Evolutionary conservation across 2,329 filamentous ascomycete genomes (phyloP).

Genomic region (Pseudocercospora macadamiae): DNA sequence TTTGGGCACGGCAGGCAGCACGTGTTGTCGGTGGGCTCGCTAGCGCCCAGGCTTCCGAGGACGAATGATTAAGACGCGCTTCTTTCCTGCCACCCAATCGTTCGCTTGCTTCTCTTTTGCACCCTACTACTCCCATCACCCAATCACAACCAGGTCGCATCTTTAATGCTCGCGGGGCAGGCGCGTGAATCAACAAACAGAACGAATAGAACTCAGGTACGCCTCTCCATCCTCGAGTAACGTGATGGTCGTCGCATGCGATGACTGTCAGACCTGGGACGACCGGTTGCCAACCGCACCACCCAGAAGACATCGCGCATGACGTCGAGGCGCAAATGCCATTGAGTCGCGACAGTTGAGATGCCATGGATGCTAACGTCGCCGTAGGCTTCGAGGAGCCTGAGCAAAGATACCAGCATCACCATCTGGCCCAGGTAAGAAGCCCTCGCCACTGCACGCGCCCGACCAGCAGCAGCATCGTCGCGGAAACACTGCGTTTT

Average conservation of each 20-base stretch:
- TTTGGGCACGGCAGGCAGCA: no score
- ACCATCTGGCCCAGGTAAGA: not conserved
- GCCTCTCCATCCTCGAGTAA: constrained; percentile 13
- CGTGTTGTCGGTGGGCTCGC: no score
- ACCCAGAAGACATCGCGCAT: constrained; percentile 3
- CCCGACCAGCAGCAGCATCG: no score
- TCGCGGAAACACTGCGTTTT: not conserved
- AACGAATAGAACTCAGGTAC: constrained; percentile 12
- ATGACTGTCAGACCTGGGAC: constrained; percentile 1
- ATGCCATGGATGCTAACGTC: constrained; percentile 16
- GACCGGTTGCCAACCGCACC: constrained; percentile 4
- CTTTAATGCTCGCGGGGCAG: not conserved
- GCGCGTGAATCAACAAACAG: constrained; percentile 4
- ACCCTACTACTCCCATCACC: not conserved
- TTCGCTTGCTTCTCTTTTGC: no score
- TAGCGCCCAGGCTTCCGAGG: no score
- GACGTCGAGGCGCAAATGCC: constrained; percentile 9
- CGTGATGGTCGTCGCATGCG: constrained; percentile 16
- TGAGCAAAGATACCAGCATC: no score
- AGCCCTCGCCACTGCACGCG: not conserved
- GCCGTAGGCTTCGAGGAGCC: constrained; percentile 2
- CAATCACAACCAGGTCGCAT: constrained; percentile 8
- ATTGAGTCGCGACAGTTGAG: constrained; percentile 17
- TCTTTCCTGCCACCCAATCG: no score
- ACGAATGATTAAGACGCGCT: no score